Evolutionary conservation across 352 stramenopile genomes (phyloP), one percentile per base, ranked within the genome.

Genomic region (Sclerospora graminicola): DNA sequence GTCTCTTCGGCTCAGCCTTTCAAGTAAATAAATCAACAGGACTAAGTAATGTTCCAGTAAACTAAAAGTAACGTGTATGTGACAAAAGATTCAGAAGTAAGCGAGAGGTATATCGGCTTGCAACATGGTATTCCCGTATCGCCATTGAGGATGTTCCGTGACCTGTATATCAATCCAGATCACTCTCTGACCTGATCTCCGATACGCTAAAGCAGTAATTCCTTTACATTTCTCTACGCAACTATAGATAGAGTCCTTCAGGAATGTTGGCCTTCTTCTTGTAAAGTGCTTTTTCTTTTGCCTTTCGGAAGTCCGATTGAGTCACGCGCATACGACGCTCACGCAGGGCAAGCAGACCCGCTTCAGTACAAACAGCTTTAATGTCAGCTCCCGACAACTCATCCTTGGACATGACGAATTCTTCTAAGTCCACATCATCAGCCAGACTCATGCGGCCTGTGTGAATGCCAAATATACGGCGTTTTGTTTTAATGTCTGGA

Each of bases 251-350:
- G 48, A 99, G 79, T 24, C 96, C 96, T 69, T 99, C 96, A 0
- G 96, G 96, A 60, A 99, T 97, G 81, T 99, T 99, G 48, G 96
- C 96, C 82, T 99, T 99, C 79, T 99, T 99, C 48, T 96, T 92
- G 81, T 99, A 99, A 46, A 99, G 82, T 10, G 95, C 96, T 70
- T 99, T 99, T 78, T 99, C 96, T 70, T 99, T 99, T 23, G 97
- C 97, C 80, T 99, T 99, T 45, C 93, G 82, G 70, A 99, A 99
- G 63, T 99, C 97, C 39, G 97, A 86, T 70, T 99, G 96, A 34
- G 94, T 98, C 32, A 99, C 96, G 59, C 98, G 98, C 96, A 99
- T 99, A 54, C 97, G 84, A 36, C 97, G 87, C 69, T 99, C 97
- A 49, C 97, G 87, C 31, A 99, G 73, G 4, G 97, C 97, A 29